phyloP scores from a whole-genome alignment of 495 filamentous ascomycete genomes.

The Aspergillus leporis region DNA sequence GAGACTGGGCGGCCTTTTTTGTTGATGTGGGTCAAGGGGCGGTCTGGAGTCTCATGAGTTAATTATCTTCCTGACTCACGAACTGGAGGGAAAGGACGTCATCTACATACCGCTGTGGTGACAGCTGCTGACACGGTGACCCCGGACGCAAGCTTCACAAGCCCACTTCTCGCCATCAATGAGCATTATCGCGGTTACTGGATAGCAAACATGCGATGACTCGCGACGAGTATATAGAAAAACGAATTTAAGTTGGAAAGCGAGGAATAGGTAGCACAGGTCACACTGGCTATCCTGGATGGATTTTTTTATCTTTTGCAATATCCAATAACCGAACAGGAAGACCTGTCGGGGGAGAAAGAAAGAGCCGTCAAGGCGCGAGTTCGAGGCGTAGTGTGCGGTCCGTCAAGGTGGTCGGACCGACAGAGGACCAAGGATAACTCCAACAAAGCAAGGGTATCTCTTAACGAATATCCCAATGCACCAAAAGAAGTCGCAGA shows the following conservation, averaged over 20 bases:
- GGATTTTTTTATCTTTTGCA: constrained; percentile 5
- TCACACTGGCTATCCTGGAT: neutral
- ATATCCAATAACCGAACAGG: constrained; percentile 21
- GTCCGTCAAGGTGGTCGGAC: constrained; percentile 33
- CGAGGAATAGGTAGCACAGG: neutral
- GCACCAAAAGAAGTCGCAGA: constrained; percentile 36
- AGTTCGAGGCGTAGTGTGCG: constrained; percentile 33
- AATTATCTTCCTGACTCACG: constrained; percentile 1
- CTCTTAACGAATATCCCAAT: constrained; percentile 39
- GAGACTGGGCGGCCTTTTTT: constrained; percentile 98
- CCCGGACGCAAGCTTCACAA: constrained; percentile 92
- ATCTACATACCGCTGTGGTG: constrained; percentile 76
- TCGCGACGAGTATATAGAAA: constrained; percentile 33
- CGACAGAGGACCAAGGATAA: constrained; percentile 35
- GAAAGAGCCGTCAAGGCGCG: constrained; percentile 48
- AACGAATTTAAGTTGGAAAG: constrained; percentile 11
- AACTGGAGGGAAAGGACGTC: constrained; percentile 18
- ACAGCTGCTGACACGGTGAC: constrained; percentile 93
- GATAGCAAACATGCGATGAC: constrained; percentile 47
- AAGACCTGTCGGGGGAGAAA: constrained; percentile 32
- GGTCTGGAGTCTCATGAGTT: constrained; percentile 57
- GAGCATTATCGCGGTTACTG: constrained; percentile 63
- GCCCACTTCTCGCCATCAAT: constrained; percentile 89
- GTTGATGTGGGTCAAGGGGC: constrained; percentile 92
- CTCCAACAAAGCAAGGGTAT: constrained; percentile 45